phyloP scores from a whole-genome alignment of 176 grass and related monocot species.

The Miscanthus lutarioriparius region DNA sequence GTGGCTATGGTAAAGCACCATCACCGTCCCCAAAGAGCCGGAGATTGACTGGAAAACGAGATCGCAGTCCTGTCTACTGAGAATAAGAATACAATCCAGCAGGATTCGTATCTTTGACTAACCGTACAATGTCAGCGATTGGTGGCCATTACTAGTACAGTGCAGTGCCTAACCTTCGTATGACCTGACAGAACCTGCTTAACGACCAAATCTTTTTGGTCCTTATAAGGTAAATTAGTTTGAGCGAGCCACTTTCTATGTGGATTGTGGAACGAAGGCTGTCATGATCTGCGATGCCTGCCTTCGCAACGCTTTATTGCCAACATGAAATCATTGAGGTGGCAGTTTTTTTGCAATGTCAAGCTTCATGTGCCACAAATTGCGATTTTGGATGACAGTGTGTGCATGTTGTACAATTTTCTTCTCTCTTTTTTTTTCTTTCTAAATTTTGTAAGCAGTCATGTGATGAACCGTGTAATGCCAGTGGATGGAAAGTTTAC shows the following conservation, averaged over 20 bases:
- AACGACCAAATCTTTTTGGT: slow-evolving; percentile 35
- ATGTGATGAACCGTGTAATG: slow-evolving; percentile 13
- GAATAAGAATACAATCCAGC: not conserved
- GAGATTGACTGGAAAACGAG: slow-evolving; percentile 56
- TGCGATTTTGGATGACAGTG: slow-evolving; percentile 9
- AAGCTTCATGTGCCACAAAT: slow-evolving; percentile 8
- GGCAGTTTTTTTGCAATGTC: not conserved
- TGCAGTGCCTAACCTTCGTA: slow-evolving; percentile 24
- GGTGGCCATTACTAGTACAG: slow-evolving; percentile 41
- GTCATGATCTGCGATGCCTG: not conserved
- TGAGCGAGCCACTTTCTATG: slow-evolving; percentile 27
- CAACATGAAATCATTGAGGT: not conserved
- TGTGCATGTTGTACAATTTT: slow-evolving; percentile 12
- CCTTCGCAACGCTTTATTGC: not conserved
- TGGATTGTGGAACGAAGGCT: not conserved
- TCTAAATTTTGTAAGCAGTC: slow-evolving; percentile 1
- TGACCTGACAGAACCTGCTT: slow-evolving; percentile 13
- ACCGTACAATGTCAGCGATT: slow-evolving; percentile 23
- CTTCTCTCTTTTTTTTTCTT: not conserved
- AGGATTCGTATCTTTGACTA: slow-evolving; percentile 27
- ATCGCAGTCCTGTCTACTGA: slow-evolving; percentile 50
- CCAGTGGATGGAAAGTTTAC: not conserved
- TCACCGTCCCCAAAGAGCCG: slow-evolving; percentile 64
- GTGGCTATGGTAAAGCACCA: slow-evolving; percentile 59
- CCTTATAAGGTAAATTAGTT: slow-evolving; percentile 6